Evolutionary conservation across 2,329 filamentous ascomycete genomes (phyloP).

Genomic region (Colletotrichum cordylinicola): DNA sequence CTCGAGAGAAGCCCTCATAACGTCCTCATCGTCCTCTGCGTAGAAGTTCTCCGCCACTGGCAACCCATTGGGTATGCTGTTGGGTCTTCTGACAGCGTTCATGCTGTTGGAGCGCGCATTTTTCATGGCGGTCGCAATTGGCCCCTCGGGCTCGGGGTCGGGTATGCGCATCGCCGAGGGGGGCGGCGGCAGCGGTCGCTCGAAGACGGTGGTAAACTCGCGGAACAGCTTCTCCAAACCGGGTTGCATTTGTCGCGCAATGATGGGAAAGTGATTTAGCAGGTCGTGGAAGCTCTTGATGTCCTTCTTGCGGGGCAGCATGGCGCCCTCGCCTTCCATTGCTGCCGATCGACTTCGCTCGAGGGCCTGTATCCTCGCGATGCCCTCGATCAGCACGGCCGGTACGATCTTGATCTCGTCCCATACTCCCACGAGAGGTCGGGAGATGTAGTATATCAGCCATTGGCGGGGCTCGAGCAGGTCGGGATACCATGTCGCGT

Average conservation of each 20-base stretch:
- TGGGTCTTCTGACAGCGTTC: constrained; percentile 32
- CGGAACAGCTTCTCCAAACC: constrained; percentile 89
- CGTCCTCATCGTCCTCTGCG: constrained; percentile 88
- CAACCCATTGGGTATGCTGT: constrained; percentile 39
- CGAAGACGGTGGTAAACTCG: constrained; percentile 86
- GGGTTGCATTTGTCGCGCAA: constrained; percentile 93
- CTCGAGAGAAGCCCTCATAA: constrained; percentile 88
- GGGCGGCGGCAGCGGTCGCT: constrained; percentile 81
- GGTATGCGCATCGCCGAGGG: constrained; percentile 66
- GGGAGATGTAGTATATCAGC: constrained; percentile 96
- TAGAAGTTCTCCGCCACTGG: constrained; percentile 70
- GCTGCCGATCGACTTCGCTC: constrained; percentile 41
- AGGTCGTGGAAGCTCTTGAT: constrained; percentile 91
- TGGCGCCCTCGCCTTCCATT: constrained; percentile 45
- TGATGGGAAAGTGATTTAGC: constrained; percentile 91
- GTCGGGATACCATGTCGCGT: constrained; percentile 88
- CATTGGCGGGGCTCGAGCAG: constrained; percentile 90
- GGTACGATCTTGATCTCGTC: constrained; percentile 77
- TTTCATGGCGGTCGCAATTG: constrained; percentile 60
- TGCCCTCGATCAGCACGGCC: constrained; percentile 61
- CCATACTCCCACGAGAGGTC: constrained; percentile 82
- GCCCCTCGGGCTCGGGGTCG: constrained; percentile 63
- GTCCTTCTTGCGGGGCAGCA: constrained; percentile 79
- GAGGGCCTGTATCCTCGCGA: constrained; percentile 41
- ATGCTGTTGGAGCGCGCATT: constrained; percentile 59